Conservation (phyloP, 805 yeast species). For the Lachancea lanzarotensis region DNA sequence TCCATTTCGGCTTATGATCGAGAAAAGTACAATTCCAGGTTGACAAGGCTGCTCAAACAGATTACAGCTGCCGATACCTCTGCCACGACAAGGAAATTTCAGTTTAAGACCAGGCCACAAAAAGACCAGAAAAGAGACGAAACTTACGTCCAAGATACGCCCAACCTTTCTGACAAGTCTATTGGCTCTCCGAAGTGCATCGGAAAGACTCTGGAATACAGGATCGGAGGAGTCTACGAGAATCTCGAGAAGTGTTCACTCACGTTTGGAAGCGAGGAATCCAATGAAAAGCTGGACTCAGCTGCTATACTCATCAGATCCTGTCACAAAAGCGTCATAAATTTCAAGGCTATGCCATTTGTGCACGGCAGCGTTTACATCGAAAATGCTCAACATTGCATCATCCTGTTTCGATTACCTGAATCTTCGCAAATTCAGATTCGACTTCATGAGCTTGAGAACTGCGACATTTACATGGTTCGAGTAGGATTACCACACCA, state of each 20-base stretch:
- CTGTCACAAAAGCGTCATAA: conserved; percentile 12
- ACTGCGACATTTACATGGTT: conserved; percentile 19
- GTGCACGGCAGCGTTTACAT: conserved; percentile 23
- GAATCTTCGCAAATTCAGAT: conserved; percentile 19
- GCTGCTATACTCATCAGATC: conserved; percentile 16
- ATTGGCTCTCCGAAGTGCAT: not conserved
- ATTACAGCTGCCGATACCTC: conserved; percentile 8
- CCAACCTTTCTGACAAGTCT: not conserved
- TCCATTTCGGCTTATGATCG: conserved; percentile 17
- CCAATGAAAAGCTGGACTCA: not conserved
- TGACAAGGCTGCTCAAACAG: conserved; percentile 13
- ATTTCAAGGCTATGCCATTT: conserved; percentile 16
- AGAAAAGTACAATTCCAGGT: conserved; percentile 13
- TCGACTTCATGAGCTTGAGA: conserved; percentile 18
- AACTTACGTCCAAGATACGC: not conserved
- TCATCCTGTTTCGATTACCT: conserved; percentile 12
- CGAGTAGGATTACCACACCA: conserved; percentile 10
- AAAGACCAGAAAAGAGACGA: not conserved
- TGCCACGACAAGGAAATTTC: not conserved
- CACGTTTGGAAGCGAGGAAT: not conserved
- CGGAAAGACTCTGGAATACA: not conserved
- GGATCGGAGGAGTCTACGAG: not conserved
- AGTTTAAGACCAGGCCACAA: conserved; percentile 3
- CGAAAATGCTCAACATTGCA: conserved; percentile 14
- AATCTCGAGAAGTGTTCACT: not conserved